Percentiles rank a stretch among this genome's conserved stretches.
phyloP scores from a whole-genome alignment of 305 asterid genomes.

The Caryopteris hybrid region DNA sequence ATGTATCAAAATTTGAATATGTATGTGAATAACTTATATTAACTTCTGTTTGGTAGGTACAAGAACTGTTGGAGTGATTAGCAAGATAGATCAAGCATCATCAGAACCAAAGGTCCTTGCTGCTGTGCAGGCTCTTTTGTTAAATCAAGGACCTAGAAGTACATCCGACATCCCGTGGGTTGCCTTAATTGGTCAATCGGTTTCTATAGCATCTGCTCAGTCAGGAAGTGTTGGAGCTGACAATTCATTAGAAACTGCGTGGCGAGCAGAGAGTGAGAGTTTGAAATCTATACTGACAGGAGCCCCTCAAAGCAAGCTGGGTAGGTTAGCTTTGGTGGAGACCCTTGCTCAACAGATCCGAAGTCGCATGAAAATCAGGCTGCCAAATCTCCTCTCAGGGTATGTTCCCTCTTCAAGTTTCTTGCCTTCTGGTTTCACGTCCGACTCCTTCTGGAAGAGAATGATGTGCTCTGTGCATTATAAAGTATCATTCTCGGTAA shows the following conservation, averaged over 20 bases:
- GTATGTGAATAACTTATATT: conserved; percentile 5
- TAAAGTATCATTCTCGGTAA: background rate
- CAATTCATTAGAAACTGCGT: conserved; percentile 94
- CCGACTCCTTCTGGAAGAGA: conserved; percentile 6
- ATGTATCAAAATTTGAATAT: conserved; percentile 7
- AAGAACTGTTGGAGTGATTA: conserved; percentile 95
- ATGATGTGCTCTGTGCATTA: background rate
- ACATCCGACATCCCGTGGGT: conserved; percentile 98
- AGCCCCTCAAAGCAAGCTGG: conserved; percentile 96
- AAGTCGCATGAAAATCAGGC: conserved; percentile 82
- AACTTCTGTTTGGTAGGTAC: conserved; percentile 51
- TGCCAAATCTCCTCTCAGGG: conserved; percentile 97
- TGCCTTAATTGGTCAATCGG: conserved; percentile 98
- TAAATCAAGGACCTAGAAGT: conserved; percentile 93
- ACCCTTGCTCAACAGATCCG: conserved; percentile 93
- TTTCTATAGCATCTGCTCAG: conserved; percentile 91
- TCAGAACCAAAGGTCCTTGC: conserved; percentile 92
- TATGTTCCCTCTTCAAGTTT: conserved; percentile 29
- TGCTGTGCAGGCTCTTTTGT: conserved; percentile 96
- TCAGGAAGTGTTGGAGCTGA: conserved; percentile 84
- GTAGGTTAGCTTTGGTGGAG: conserved; percentile 96
- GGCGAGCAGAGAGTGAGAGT: conserved; percentile 98
- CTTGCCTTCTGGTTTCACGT: conserved; percentile 3
- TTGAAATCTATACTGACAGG: conserved; percentile 84
- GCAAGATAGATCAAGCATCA: conserved; percentile 95